Percentiles rank a stretch among this genome's conserved stretches.
These are phyloP conservation scores for Lumnitzera racemosa DNA, from an alignment of 345 rosid species.

Conservation along the genomic window DNA sequence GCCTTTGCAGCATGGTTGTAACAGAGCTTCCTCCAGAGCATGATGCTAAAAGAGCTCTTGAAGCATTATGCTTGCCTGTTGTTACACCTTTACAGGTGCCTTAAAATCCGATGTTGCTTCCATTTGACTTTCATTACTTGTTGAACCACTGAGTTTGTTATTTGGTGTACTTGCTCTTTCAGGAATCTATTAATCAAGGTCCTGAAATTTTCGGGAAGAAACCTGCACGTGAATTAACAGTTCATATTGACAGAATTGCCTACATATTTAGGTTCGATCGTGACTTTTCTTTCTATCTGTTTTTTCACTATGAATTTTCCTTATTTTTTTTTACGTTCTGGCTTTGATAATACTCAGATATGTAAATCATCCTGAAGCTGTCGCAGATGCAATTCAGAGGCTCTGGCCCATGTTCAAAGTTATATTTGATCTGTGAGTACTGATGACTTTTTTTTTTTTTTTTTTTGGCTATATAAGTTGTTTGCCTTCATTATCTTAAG, in stretches of 20 bases:
- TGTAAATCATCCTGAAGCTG: conserved; percentile 94
- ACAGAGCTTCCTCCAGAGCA: conserved; percentile 84
- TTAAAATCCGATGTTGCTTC: conserved; percentile 5
- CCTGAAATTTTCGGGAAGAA: conserved; percentile 77
- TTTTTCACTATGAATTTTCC: conserved; percentile 9
- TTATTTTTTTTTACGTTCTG: conserved; percentile 9
- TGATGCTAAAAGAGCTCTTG: conserved; percentile 71
- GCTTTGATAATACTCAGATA: conserved; percentile 42
- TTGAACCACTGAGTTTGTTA: conserved; percentile 10
- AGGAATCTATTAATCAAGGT: conserved; percentile 72
- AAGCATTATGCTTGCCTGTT: conserved; percentile 72
- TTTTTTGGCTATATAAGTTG: conserved; percentile 2
- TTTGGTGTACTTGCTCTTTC: conserved; percentile 18
- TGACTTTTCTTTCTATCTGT: background rate
- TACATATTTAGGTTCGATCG: conserved; percentile 78
- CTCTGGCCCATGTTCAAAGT: conserved; percentile 93
- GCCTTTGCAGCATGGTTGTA: conserved; percentile 78
- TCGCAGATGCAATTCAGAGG: conserved; percentile 84
- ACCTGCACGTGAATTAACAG: conserved; percentile 82
- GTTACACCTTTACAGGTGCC: conserved; percentile 83
- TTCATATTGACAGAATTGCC: conserved; percentile 95
- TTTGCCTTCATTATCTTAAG: conserved; percentile 14
- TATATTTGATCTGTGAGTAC: conserved; percentile 81
- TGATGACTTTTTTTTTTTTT: conserved; percentile 9
- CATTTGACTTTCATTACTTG: background rate